Evolutionary conservation across 768 basidiomycete species (phyloP).

Genomic region (Boletus rex-veris): DNA sequence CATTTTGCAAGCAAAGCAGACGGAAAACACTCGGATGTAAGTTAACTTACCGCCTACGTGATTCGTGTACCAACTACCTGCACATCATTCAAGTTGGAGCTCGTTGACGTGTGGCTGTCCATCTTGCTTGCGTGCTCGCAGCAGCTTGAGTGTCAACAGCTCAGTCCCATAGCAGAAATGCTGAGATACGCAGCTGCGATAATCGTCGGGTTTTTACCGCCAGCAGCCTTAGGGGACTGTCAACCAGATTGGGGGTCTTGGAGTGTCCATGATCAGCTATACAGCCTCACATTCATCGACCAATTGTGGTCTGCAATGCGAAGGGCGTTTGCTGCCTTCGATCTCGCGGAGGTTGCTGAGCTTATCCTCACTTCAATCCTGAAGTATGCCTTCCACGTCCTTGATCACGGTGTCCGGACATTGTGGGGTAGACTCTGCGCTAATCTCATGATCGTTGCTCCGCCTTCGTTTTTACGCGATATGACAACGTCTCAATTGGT

Average conservation of each 20-base stretch:
- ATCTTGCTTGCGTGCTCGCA: slow-evolving; percentile 51
- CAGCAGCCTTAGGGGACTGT: background rate
- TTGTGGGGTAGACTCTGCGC: slow-evolving; percentile 51
- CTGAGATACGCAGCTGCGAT: slow-evolving; percentile 34
- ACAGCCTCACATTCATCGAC: slow-evolving; percentile 37
- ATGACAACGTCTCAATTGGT: slow-evolving; percentile 26
- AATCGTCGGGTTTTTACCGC: slow-evolving; percentile 36
- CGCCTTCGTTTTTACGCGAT: slow-evolving; percentile 39
- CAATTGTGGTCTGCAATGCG: slow-evolving; percentile 52
- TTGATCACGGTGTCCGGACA: slow-evolving; percentile 35
- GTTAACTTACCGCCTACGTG: slow-evolving; percentile 6
- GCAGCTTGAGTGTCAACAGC: slow-evolving; percentile 37
- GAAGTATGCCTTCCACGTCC: slow-evolving; percentile 40
- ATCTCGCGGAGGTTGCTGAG: slow-evolving; percentile 44
- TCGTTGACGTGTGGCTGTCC: slow-evolving; percentile 51
- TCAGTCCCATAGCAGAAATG: slow-evolving; percentile 34
- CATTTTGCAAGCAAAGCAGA: slow-evolving; percentile 20
- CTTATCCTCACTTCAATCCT: slow-evolving; percentile 45
- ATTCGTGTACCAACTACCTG: slow-evolving; percentile 3
- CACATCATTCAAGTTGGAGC: slow-evolving; percentile 30
- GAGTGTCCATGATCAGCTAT: slow-evolving; percentile 32
- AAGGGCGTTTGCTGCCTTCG: slow-evolving; percentile 41
- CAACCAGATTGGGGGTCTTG: slow-evolving; percentile 22
- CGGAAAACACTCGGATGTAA: slow-evolving; percentile 24
- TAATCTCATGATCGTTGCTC: slow-evolving; percentile 42